Evolutionary conservation across 2,329 filamentous ascomycete species (phyloP).

Genomic region (Aspergillus texensis): DNA sequence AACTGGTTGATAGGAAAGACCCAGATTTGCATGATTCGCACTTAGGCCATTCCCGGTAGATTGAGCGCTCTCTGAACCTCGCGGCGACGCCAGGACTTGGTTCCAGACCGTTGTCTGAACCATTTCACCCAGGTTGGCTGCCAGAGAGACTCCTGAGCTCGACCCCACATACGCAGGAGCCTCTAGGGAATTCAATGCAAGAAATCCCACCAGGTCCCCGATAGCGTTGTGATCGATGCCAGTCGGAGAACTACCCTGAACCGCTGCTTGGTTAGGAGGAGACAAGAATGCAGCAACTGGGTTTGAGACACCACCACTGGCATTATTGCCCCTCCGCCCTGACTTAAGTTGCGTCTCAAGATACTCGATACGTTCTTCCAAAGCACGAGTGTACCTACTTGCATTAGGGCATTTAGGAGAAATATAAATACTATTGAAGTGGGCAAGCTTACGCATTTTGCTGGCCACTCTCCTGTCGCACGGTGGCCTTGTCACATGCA

Average conservation of each 20-base stretch:
- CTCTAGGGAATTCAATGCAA: slow-evolving; percentile 49
- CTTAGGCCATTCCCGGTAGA: slow-evolving; percentile 17
- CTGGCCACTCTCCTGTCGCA: slow-evolving; percentile 42
- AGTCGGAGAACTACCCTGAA: slow-evolving; percentile 19
- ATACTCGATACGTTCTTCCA: slow-evolving; percentile 47
- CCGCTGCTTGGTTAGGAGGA: slow-evolving; percentile 24
- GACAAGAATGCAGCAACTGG: slow-evolving; percentile 28
- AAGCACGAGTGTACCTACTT: slow-evolving; percentile 44
- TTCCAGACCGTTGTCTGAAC: slow-evolving; percentile 59
- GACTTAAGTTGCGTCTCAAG: slow-evolving; percentile 41
- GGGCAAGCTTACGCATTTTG: slow-evolving; percentile 36
- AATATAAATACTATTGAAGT: not conserved
- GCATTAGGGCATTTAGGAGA: not conserved
- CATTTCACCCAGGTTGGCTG: slow-evolving; percentile 56
- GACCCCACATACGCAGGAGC: slow-evolving; percentile 54
- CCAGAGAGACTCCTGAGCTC: slow-evolving; percentile 54
- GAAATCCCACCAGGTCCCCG: slow-evolving; percentile 53
- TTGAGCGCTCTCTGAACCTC: slow-evolving; percentile 21
- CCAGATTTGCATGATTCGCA: slow-evolving; percentile 4
- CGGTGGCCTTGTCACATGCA: slow-evolving; percentile 47
- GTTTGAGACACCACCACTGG: slow-evolving; percentile 19
- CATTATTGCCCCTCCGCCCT: slow-evolving; percentile 17
- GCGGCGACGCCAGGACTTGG: slow-evolving; percentile 45
- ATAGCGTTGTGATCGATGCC: slow-evolving; percentile 39
- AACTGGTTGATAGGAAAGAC: slow-evolving; percentile 21